Base-by-base conservation (phyloP, 225 moss, liverwort and hornwort species). In the Pseudoscleropodium purum region DNA sequence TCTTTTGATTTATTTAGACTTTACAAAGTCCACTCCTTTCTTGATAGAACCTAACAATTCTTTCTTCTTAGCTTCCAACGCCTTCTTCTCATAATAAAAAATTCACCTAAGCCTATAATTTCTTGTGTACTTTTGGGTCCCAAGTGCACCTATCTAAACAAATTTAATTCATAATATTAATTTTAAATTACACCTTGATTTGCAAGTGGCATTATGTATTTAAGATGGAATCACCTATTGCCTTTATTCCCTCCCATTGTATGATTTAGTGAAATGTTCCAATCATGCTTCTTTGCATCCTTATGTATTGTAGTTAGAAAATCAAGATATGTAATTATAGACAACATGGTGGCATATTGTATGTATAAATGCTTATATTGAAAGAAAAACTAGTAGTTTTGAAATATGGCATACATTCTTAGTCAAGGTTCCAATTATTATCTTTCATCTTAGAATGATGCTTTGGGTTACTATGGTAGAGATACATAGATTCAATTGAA, bases 11-110 rank as follows among this genome's bases (percentile, higher is more conserved):
- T 9, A 17, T 17, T 77, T 69, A 5, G 9, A 25, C 34, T 87
- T 87, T 54, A 56, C 92, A 91, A 98, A 98, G 6, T 97, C 89
- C 9, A 93, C 30, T 85, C 96, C 94, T 83, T 96, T 98, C 31
- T 95, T 84, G 4, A 96, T 97, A 41, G 95, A 98, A 72, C 63
- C 65, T 51, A 89, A 26, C 51, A 98, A 86, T 79, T 98, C 96
- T 34, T 92, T 64, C 88, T 97, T 94, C 96, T 96, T 36, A 23
- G 81, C 95, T 10, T 96, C 97, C 61, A 96, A 85, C 6, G 90
- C 95, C 56, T 93, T 93, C 75, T 87, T 88, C 67, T 97, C 98
- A 61, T 94, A 96, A 61, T 95, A 16, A 89, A 90, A 37, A 97
- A 75, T 36, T 85, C 89, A 52, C 96, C 97, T 86, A 97, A 86